phyloP scores from a whole-genome alignment of 1,284 basidiomycete species.

The Ustilago sp. region DNA sequence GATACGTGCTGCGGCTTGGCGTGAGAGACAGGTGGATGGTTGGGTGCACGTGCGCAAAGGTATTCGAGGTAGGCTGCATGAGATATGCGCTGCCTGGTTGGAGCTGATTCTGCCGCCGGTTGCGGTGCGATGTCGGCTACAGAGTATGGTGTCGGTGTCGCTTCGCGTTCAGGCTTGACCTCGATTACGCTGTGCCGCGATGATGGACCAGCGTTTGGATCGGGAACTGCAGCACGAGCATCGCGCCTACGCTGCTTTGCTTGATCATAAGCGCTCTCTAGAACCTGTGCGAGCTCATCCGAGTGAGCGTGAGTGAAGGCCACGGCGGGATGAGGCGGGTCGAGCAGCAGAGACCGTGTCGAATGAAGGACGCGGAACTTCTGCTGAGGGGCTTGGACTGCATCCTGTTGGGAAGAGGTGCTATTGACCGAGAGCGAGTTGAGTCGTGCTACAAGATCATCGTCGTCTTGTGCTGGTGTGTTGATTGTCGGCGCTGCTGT shows the following conservation, averaged over 20 bases:
- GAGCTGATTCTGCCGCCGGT: background rate
- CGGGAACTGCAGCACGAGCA: background rate
- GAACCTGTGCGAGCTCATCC: constrained; percentile 40
- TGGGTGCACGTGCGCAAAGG: constrained; percentile 41
- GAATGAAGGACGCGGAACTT: constrained; percentile 45
- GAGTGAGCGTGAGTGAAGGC: constrained; percentile 48
- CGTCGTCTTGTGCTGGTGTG: constrained; percentile 10
- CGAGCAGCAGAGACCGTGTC: constrained; percentile 41
- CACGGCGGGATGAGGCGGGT: constrained; percentile 55
- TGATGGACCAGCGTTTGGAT: background rate
- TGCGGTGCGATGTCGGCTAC: constrained; percentile 3
- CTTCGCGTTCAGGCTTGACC: constrained; percentile 16
- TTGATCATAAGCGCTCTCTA: constrained; percentile 40
- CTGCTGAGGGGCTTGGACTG: constrained; percentile 12
- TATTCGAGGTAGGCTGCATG: constrained; percentile 47
- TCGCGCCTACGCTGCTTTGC: constrained; percentile 33
- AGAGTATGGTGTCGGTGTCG: constrained; percentile 24
- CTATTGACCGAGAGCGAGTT: constrained; percentile 41
- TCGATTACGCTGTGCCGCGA: background rate
- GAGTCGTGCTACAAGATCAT: constrained; percentile 50
- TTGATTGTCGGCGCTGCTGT: constrained; percentile 3
- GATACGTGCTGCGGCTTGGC: constrained; percentile 14
- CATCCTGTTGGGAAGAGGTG: background rate
- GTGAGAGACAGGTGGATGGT: constrained; percentile 30
- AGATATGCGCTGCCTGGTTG: constrained; percentile 18